Evolutionary conservation across 768 basidiomycete genomes (phyloP).

Genomic region (Podaxis sp.): DNA sequence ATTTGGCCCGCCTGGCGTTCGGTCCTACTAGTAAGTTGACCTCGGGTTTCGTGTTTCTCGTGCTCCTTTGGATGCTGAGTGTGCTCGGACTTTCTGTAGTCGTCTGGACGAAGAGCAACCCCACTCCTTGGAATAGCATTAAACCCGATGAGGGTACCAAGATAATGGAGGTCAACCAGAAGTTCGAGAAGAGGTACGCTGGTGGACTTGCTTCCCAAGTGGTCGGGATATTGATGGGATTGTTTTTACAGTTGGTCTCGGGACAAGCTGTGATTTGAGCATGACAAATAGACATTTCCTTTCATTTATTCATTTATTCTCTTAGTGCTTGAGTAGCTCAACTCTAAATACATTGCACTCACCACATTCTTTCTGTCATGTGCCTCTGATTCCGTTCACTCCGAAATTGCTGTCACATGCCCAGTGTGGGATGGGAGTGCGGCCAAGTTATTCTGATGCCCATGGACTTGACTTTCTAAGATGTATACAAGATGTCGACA

Average conservation of each 20-base stretch:
- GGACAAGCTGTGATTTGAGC: slow-evolving; percentile 56
- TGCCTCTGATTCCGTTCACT: background rate
- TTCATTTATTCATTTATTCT: slow-evolving; percentile 9
- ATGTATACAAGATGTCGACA: background rate
- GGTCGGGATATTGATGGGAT: background rate
- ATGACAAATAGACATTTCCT: slow-evolving; percentile 14
- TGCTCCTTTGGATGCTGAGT: slow-evolving; percentile 1
- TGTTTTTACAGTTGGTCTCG: slow-evolving; percentile 63
- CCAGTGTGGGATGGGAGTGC: background rate
- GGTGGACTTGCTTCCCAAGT: slow-evolving; percentile 6
- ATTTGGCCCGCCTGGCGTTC: slow-evolving; percentile 61
- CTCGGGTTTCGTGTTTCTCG: background rate
- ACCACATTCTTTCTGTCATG: background rate
- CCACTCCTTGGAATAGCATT: slow-evolving; percentile 86
- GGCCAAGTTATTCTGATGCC: background rate
- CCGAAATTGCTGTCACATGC: background rate
- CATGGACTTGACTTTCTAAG: background rate
- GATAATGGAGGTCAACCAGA: slow-evolving; percentile 65
- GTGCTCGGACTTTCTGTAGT: slow-evolving; percentile 28
- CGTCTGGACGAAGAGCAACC: slow-evolving; percentile 67
- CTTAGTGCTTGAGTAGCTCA: slow-evolving; percentile 5
- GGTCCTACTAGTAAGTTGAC: slow-evolving; percentile 48
- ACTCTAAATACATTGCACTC: slow-evolving; percentile 1
- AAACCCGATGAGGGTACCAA: slow-evolving; percentile 75
- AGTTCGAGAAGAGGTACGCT: slow-evolving; percentile 70